Evolutionary conservation across 495 filamentous ascomycete genomes (phyloP), one percentile per base, ranked within the genome.

Genomic region (Hyaloscypha finlandica): DNA sequence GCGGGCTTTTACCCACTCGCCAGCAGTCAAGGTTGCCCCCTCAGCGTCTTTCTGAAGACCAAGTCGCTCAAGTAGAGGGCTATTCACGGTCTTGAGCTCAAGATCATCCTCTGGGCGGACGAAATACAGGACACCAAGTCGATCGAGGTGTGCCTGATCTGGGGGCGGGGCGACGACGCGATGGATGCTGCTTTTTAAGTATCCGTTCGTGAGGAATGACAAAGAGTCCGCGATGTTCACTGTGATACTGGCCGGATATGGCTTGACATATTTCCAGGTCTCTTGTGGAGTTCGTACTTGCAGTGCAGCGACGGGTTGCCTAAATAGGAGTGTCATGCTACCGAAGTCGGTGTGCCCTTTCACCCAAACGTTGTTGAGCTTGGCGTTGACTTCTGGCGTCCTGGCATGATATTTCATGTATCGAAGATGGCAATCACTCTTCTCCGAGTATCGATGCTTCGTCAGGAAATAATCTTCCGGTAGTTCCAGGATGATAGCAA

Each of bases 261-360:
- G 77, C 68, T 76, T 76, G 4, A 82, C 80, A 52, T 77, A 79
- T 67, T 77, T 77, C 81, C 81, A 83, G 11, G 73, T 74, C 19
- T 77, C 78, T 12, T 59, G 56, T 32, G 68, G 69, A 12, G 64
- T 74, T 22, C 74, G 73, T 8, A 85, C 78, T 71, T 87, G 84
- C 33, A 87, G 68, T 14, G 79, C 84, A 0, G 83, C 84, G 29
- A 86, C 76, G 3, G 83, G 81, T 63, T 87, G 84, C 52, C 79
- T 77, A 74, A 83, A 86, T 1, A 85, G 74, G 35, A 87, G 73
- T 0, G 83, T 86, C 20, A 86, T 61, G 29, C 76, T 81, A 33
- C 81, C 82, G 58, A 84, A 82, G 66, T 87, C 85, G 2, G 82
- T 84, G 68, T 86, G 84, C 0, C 82, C 83, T 35, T 77, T 77